Conservation (phyloP, 2,329 filamentous ascomycete species). For the Pseudogymnoascus pannorum region DNA sequence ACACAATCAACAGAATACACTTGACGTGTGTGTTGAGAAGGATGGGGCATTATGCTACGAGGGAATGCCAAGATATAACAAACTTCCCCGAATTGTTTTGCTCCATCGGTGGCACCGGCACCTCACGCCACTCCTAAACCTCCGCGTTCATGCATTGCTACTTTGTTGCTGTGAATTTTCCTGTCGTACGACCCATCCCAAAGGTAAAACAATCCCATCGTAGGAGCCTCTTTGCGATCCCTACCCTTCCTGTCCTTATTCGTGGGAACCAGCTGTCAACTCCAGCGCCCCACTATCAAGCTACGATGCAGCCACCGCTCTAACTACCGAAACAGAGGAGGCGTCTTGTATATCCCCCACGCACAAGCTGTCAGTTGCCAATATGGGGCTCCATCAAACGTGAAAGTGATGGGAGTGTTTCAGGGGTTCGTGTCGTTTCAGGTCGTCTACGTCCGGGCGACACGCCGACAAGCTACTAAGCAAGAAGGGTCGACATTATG, state of each 20-base stretch:
- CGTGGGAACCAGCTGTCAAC: slow-evolving; percentile 1
- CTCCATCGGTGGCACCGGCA: background rate
- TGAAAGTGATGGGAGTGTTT: slow-evolving; percentile 2
- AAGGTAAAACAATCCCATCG: slow-evolving; percentile 5
- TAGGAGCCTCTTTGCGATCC: background rate
- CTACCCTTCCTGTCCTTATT: background rate
- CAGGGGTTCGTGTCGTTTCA: slow-evolving; percentile 4
- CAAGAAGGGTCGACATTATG: background rate
- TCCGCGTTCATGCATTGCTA: slow-evolving; percentile 1
- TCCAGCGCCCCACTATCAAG: background rate
- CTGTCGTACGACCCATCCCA: background rate
- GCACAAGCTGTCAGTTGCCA: background rate
- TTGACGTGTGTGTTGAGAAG: background rate
- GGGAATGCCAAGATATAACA: slow-evolving; percentile 1
- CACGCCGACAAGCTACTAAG: background rate
- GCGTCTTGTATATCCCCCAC: background rate
- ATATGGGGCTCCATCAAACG: background rate
- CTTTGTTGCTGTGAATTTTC: background rate
- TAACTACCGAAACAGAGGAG: slow-evolving; percentile 6
- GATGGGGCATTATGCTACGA: background rate
- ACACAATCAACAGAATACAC: slow-evolving; percentile 1
- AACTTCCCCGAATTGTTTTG: background rate
- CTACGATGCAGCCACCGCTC: background rate
- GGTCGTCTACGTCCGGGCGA: background rate
- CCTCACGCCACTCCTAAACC: slow-evolving; percentile 2